Evolutionary conservation across 306 rosid species (phyloP), one percentile per base, ranked within the genome.

Genomic region (Vigna mungo): DNA sequence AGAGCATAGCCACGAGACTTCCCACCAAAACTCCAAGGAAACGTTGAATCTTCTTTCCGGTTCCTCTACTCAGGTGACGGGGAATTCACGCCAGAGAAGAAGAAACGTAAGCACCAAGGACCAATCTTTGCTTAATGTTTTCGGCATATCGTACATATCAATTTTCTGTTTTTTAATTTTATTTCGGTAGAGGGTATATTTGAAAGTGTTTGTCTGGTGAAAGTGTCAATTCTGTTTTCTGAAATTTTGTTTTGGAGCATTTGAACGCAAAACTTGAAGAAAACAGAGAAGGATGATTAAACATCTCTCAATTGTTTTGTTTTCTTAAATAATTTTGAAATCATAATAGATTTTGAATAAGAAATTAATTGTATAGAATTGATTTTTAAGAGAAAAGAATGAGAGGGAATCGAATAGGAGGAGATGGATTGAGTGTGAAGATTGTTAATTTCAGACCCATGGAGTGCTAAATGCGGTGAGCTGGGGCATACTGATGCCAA

Each of bases 401-500:
- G 54, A 49, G 16, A 49, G 10, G 20, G 55, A n/a, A 51, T 16
- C 11, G 2, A 52, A 52, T 7, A 52, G 23, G 9, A 52, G 23
- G 9, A 20, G 7, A 2, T 9, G 30, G 15, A 43, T 18, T 73
- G 51, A 51, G 3, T 16, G 16, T 51, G 12, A 20, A 30, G n/a
- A 20, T 53, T 65, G 14, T 30, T 74, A 71, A 68, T 82, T 73
- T 20, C 89, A 93, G 98, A 63, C 75, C 16, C 98, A 93, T 51
- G 98, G 96, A 80, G 89, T 91, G 75, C 72, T 89, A 15, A 91
- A 91, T 71, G 91, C 87, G 3, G 80, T 91, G 54, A 88, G 97
- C 75, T 93, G 98, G 98, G 98, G 98, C 2, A 80, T 87, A 0
- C 64, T 93, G 88, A 65, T 91, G 92, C 97, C 97, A 2, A 34